These are phyloP conservation scores for Cladophialophora yegresii DNA, from an alignment of 2,329 filamentous ascomycete genomes.

Conservation along the genomic window DNA sequence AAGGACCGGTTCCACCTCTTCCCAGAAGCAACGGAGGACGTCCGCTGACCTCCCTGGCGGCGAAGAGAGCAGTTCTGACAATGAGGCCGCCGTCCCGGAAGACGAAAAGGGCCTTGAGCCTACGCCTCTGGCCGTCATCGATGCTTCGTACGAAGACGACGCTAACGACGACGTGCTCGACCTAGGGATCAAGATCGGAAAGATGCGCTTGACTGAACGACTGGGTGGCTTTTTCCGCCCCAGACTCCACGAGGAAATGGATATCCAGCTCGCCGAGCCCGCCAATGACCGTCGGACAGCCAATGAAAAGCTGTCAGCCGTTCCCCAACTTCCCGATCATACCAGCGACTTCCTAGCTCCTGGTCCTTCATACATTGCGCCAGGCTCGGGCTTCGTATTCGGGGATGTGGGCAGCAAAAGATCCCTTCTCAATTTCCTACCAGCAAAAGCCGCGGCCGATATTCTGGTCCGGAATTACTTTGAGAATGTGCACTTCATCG, in stretches of 20 bases:
- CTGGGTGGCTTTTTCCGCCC: conserved; percentile 73
- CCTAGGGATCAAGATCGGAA: conserved; percentile 70
- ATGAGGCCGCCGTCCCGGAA: conserved; percentile 46
- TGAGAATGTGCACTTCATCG: conserved; percentile 66
- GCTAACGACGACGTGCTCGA: conserved; percentile 68
- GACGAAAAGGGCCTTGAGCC: conserved; percentile 64
- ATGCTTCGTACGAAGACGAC: conserved; percentile 69
- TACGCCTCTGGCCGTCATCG: conserved; percentile 63
- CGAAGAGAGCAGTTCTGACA: conserved; percentile 59
- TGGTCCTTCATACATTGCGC: conserved; percentile 66
- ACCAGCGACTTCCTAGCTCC: conserved; percentile 60
- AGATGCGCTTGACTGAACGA: conserved; percentile 71
- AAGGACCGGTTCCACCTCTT: conserved; percentile 3
- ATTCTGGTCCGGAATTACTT: conserved; percentile 68
- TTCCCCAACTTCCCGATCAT: conserved; percentile 26
- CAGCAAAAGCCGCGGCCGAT: conserved; percentile 60
- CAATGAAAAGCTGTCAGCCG: conserved; percentile 23
- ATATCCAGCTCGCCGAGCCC: conserved; percentile 26
- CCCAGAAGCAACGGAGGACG: conserved; percentile 49
- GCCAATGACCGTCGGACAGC: conserved; percentile 21
- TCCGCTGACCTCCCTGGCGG: conserved; percentile 36
- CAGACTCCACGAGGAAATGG: conserved; percentile 64
- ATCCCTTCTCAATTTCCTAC: conserved; percentile 63
- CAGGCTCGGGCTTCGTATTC: conserved; percentile 68
- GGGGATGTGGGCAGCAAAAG: conserved; percentile 53